These are phyloP conservation scores for Ambrosiella beaveri DNA, from an alignment of 2,329 filamentous ascomycete genomes.

Conservation along the genomic window DNA sequence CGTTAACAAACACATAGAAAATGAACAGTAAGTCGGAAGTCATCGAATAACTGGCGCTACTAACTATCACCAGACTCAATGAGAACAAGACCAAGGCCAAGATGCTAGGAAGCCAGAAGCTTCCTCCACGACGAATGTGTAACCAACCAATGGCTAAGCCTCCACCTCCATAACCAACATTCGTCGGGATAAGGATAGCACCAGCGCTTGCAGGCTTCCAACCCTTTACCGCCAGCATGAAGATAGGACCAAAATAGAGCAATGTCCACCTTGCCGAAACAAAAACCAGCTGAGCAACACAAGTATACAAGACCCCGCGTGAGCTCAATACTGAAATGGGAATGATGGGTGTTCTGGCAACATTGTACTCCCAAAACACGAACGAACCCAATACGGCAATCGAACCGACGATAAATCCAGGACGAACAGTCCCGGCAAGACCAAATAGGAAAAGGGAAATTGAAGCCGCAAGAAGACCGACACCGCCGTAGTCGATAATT, in stretches of 20 bases:
- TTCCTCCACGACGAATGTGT: constrained; percentile 55
- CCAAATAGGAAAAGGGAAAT: constrained; percentile 58
- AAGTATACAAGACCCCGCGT: constrained; percentile 54
- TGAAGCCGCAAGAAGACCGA: constrained; percentile 43
- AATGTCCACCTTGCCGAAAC: constrained; percentile 71
- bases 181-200: constrained; percentile 64
- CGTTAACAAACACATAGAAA: constrained; percentile 48
- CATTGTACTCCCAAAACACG: constrained; percentile 42
- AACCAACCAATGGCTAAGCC: constrained; percentile 57
- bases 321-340: constrained; percentile 53
- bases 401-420: constrained; percentile 43
- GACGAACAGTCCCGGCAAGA: constrained; percentile 45
- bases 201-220: constrained; percentile 55
- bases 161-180: constrained; percentile 59
- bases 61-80: constrained; percentile 38
- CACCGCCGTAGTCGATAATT: constrained; percentile 59
- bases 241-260: constrained; percentile 66
- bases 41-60: constrained; percentile 33
- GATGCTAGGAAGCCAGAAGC: constrained; percentile 52
- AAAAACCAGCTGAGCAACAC: constrained; percentile 54
- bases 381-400: constrained; percentile 34
- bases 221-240: constrained; percentile 57
- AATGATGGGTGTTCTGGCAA: constrained; percentile 55
- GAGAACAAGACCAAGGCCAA: constrained; percentile 45
- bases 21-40: constrained; percentile 38